Evolutionary conservation across 768 basidiomycete genomes (phyloP).

Genomic region (Pleurotus eryngii): DNA sequence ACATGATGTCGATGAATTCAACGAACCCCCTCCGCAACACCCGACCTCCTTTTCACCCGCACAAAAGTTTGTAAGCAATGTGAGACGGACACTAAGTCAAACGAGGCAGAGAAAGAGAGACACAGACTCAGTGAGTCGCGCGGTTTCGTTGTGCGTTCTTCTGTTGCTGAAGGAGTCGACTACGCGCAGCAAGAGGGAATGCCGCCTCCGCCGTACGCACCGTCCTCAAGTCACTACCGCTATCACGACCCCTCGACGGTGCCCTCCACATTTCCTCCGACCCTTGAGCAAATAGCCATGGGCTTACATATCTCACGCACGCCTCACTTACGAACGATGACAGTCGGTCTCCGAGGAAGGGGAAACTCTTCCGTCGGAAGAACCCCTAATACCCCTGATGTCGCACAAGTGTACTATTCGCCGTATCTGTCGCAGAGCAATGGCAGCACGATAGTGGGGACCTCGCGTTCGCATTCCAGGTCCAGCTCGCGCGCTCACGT

Average conservation of each 20-base stretch:
- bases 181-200: not conserved
- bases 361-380: not conserved
- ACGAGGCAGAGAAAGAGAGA: not conserved
- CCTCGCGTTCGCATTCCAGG: conserved; percentile 17
- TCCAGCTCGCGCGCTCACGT: conserved; percentile 27
- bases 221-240: conserved; percentile 25
- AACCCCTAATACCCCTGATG: not conserved
- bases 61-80: not conserved
- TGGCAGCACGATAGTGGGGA: not conserved
- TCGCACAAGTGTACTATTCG: conserved; percentile 5
- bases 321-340: conserved; percentile 51
- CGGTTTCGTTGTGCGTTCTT: not conserved
- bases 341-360: not conserved
- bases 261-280: conserved; percentile 46
- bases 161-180: not conserved
- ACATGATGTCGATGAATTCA: not conserved
- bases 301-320: conserved; percentile 76
- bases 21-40: not conserved
- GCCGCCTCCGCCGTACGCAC: not conserved
- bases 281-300: conserved; percentile 78
- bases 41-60: conserved; percentile 1
- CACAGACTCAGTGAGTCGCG: not conserved
- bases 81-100: not conserved
- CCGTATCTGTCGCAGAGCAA: conserved; percentile 3
- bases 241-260: conserved; percentile 36